phyloP scores from a whole-genome alignment of 345 rosid genomes.

The Salix dunnii region DNA sequence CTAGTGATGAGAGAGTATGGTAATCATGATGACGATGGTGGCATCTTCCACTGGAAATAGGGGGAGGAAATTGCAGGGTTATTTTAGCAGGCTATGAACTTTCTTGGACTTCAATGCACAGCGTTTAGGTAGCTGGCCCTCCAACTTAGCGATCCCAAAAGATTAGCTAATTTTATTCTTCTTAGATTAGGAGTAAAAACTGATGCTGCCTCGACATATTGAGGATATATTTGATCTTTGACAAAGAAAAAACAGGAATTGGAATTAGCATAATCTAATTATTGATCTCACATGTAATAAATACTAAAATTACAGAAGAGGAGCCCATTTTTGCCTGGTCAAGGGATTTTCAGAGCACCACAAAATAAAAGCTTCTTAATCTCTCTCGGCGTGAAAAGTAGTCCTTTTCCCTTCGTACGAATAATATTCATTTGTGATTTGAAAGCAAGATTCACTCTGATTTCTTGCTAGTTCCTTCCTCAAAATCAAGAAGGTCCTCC shows the following conservation, averaged over 20 bases:
- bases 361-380: neutral
- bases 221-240: too few relatives aligned
- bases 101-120: neutral
- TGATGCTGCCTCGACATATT: too few relatives aligned
- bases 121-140: neutral
- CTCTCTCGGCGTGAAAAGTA: neutral
- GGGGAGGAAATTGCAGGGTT: too few relatives aligned
- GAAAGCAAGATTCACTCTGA: constrained; percentile 6
- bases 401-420: neutral
- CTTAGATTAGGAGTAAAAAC: too few relatives aligned
- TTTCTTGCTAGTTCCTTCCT: constrained; percentile 14
- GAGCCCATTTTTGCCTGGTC: neutral
- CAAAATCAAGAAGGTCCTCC: constrained; percentile 55
- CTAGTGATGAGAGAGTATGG: neutral
- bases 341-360: neutral
- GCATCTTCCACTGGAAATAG: neutral
- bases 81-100: neutral
- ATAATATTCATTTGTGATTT: neutral
- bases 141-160: neutral
- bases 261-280: too few relatives aligned
- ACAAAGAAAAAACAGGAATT: too few relatives aligned
- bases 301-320: too few relatives aligned
- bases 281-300: too few relatives aligned
- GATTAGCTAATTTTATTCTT: neutral
- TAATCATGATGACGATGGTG: neutral